Conservation (phyloP, 352 stramenopile genomes). For the Pythium inflatum region DNA sequence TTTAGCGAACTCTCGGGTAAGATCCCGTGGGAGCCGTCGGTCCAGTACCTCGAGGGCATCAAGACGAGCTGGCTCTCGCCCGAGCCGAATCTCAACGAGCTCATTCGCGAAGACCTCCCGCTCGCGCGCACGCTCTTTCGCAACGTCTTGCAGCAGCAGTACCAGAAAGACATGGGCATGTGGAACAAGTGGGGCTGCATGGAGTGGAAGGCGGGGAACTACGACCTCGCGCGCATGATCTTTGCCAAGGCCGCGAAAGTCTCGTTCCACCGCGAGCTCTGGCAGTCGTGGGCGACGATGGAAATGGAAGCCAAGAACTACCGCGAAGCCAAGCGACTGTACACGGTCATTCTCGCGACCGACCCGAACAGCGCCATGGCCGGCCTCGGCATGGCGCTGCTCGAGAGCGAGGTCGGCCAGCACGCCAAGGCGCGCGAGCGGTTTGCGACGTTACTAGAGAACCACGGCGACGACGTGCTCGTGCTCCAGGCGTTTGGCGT, state of each 20-base stretch:
- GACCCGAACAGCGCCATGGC: slow-evolving; percentile 70
- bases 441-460: slow-evolving; percentile 56
- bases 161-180: slow-evolving; percentile 87
- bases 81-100: slow-evolving; percentile 75
- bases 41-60: slow-evolving; percentile 55
- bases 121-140: slow-evolving; percentile 76
- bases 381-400: slow-evolving; percentile 71
- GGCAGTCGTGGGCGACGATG: slow-evolving; percentile 88
- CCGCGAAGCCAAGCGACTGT: slow-evolving; percentile 78
- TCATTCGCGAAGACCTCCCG: slow-evolving; percentile 80
- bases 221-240: slow-evolving; percentile 84
- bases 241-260: slow-evolving; percentile 79
- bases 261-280: slow-evolving; percentile 73
- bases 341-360: slow-evolving; percentile 81
- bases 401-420: slow-evolving; percentile 64
- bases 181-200: slow-evolving; percentile 92
- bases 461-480: slow-evolving; percentile 70
- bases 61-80: slow-evolving; percentile 62
- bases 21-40: slow-evolving; percentile 74
- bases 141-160: slow-evolving; percentile 78
- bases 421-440: slow-evolving; percentile 58
- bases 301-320: slow-evolving; percentile 79
- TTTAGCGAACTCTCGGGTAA: slow-evolving; percentile 81
- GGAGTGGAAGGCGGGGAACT: slow-evolving; percentile 88
- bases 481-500: slow-evolving; percentile 75